Evolutionary conservation across 345 rosid species (phyloP), one percentile per base, ranked within the genome.

Genomic region (Clarkia xantiana): DNA sequence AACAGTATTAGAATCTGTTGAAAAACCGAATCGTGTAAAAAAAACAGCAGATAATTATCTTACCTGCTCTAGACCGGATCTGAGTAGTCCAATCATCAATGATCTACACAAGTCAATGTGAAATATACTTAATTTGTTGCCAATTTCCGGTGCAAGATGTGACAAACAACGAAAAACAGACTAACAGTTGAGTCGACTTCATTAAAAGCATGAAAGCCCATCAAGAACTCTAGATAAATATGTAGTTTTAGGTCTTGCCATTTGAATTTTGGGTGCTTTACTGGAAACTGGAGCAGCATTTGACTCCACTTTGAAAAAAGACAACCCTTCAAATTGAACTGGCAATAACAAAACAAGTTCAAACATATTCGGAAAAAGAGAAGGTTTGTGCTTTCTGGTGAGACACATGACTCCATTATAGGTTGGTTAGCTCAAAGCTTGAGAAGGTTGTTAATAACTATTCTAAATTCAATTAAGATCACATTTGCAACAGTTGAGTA

Each of bases 61-160:
- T 68, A 78, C 97, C 80, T 60, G 75, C 67, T 71, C 79, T 74
- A 18, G 91, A 59, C 65, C 78, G 72, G 62, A 90, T 78, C 72
- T 81, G 96, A 61, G 18, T 58, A 16, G 82, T 81, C 97, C 97
- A 86, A 59, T 90, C 95, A 45, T 90, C 82, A 47, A 81, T 75
- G 29, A 83, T 61, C 97, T 90, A 77, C 65, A 54, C 3, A 41
- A 59, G 47, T 46, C 1, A 51, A 48, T 11, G 22, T 10, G 40
- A 56, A 11, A 14, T 29, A 54, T 63, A 41, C 47, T 10, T 11
- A 17, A 39, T n/a, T 18, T 48, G 62, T 57, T 15, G 53, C 20
- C 6, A 1, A 4, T 42, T 39, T 47, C 19, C 4, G 15, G 11
- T 13, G n/a, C 18, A 23, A 17, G 17, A 19, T 15, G 13, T 23